Evolutionary conservation across 139 green algal genomes (phyloP), one percentile per base, ranked within the genome.

Genomic region (Coelastrella sp.): DNA sequence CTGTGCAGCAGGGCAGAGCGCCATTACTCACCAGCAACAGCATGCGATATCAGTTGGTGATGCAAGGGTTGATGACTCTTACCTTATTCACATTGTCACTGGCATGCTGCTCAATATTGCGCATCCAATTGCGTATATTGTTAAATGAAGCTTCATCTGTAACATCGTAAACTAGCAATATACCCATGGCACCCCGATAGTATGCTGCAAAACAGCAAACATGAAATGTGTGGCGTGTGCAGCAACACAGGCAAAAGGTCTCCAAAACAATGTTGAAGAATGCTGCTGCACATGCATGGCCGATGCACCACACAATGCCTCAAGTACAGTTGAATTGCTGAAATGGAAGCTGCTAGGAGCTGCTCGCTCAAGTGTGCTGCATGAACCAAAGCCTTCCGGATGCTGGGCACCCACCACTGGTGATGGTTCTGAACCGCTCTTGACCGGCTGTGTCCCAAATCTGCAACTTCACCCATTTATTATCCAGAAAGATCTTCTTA

Each of bases 381-480:
- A n/a, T n/a, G n/a, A n/a, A n/a, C n/a, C n/a, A n/a, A n/a, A n/a
- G n/a, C n/a, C n/a, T n/a, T 57, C 15, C 11, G 11, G 45, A 57
- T 57, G 11, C 15, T 19, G 27, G 23, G 30, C 62, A 69, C 86
- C 80, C 84, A 98, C 94, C 95, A 59, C 93, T 96, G 2, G 97
- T 99, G 81, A 99, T 99, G 9, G 97, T 99, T 23, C 97, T 86
- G 89, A 99, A 99, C 11, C 97, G 93, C 84, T 99, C 97, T 77
- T 99, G 97, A 9, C 97, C 97, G 23, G 97, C 97, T 17, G 97
- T 99, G 86, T 99, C 97, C 97, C 97, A 99, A 48, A 99, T 98
- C 84, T 99, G 97, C 45, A 99, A 89, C 92, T 99, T 99, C 6
- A 98, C 94, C 72, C 92, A 93, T 79, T 98, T 98, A 34, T 95